Evolutionary conservation across 345 rosid genomes (phyloP).

Genomic region (Citrus inodora): DNA sequence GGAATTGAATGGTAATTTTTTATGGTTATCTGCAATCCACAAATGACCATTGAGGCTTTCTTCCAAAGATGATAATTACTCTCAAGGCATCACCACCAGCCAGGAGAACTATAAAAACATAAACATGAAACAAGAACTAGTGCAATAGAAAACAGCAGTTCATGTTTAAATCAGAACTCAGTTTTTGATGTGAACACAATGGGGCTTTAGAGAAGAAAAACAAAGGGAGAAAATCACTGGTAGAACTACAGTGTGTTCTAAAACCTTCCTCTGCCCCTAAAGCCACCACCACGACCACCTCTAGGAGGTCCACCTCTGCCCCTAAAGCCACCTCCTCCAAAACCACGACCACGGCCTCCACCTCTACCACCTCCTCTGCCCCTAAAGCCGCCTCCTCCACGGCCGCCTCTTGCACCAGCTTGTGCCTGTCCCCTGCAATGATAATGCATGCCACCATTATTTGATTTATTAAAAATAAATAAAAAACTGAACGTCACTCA

Average conservation of each 20-base stretch:
- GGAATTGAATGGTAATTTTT: not conserved
- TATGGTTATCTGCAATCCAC: not conserved
- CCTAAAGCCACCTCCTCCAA: slow-evolving; percentile 62
- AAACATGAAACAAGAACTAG: not conserved
- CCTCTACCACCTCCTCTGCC: slow-evolving; percentile 43
- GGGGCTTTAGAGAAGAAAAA: slow-evolving; percentile 9
- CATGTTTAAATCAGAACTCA: slow-evolving; percentile 8
- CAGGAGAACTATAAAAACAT: not conserved
- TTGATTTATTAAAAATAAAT: not conserved
- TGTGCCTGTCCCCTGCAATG: slow-evolving; percentile 42
- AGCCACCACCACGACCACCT: slow-evolving; percentile 65
- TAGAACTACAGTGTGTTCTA: slow-evolving; percentile 29
- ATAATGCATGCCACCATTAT: not conserved
- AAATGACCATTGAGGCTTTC: not conserved
- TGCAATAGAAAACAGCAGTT: not conserved
- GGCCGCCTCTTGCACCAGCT: slow-evolving; percentile 41
- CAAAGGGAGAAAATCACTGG: slow-evolving; percentile 10
- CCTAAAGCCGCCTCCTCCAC: slow-evolving; percentile 35
- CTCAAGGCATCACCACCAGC: too few relatives aligned
- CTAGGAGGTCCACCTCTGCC: slow-evolving; percentile 57
- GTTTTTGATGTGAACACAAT: slow-evolving; percentile 7
- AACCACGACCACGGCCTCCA: slow-evolving; percentile 50
- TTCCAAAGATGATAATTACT: not conserved
- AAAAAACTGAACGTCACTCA: not conserved
- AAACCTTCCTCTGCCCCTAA: slow-evolving; percentile 65